phyloP scores from a whole-genome alignment of 371 early-diverging fungal genomes.

The Mortierella sp. region DNA sequence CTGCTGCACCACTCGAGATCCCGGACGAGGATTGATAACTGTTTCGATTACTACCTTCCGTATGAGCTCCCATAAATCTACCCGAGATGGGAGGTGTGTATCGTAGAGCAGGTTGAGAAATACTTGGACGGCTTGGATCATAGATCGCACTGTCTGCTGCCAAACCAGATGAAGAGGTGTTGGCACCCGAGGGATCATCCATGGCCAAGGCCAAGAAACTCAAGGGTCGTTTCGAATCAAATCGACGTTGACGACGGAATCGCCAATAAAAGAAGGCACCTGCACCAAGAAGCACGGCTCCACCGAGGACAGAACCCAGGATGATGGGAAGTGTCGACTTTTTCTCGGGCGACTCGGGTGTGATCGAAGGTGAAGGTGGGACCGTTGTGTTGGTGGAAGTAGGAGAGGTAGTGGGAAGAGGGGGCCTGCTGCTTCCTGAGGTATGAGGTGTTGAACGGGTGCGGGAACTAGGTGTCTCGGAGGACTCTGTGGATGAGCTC shows the following conservation, averaged over 20 bases:
- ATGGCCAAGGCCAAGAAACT: conserved; percentile 45
- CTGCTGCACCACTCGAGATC: conserved; percentile 18
- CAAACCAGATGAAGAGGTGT: conserved; percentile 7
- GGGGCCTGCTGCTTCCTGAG: too few relatives aligned
- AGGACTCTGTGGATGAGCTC: not conserved
- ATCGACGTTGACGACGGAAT: conserved; percentile 36
- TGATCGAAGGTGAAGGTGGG: conserved; percentile 4
- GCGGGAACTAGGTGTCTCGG: too few relatives aligned
- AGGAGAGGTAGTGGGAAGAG: not conserved
- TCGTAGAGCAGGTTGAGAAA: conserved; percentile 28
- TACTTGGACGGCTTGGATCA: conserved; percentile 29
- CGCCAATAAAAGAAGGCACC: conserved; percentile 41
- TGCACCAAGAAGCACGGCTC: conserved; percentile 22
- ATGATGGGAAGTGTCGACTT: conserved; percentile 38
- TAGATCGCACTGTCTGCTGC: conserved; percentile 20
- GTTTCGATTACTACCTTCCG: conserved; percentile 5
- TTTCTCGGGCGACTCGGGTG: conserved; percentile 11
- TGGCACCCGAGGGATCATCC: conserved; percentile 22
- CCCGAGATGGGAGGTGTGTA: conserved; percentile 39
- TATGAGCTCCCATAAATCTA: conserved; percentile 8
- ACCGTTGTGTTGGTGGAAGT: not conserved
- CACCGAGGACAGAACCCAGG: conserved; percentile 36
- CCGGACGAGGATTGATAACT: conserved; percentile 35
- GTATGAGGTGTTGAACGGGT: too few relatives aligned
- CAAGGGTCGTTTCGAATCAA: conserved; percentile 43